phyloP scores from a whole-genome alignment of 1,139 yeast genomes.

The Sugiyamaella pinicola region DNA sequence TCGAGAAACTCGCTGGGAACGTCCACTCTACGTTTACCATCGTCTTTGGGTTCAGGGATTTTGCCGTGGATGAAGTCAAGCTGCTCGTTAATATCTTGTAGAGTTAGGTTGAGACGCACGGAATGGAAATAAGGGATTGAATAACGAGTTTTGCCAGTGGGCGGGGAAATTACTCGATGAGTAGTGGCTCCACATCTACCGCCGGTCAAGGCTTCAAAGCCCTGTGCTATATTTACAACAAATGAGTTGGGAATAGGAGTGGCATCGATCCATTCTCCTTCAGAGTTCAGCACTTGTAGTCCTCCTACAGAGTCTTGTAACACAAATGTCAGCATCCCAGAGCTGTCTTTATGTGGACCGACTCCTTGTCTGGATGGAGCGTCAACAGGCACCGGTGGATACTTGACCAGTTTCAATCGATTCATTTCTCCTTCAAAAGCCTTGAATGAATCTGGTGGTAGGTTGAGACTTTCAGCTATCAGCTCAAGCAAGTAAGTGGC shows the following conservation, averaged over 20 bases:
- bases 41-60: constrained; percentile 39
- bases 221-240: constrained; percentile 46
- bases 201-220: constrained; percentile 46
- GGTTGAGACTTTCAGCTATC: constrained; percentile 58
- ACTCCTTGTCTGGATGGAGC: constrained; percentile 56
- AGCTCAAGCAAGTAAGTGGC: constrained; percentile 49
- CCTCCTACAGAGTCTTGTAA: constrained; percentile 59
- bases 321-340: constrained; percentile 60
- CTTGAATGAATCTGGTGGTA: constrained; percentile 51
- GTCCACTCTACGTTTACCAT: constrained; percentile 35
- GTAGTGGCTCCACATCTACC: constrained; percentile 58
- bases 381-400: constrained; percentile 38
- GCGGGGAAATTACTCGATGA: constrained; percentile 62
- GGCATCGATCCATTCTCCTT: constrained; percentile 63
- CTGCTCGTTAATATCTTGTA: constrained; percentile 37
- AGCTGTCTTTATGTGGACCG: constrained; percentile 72
- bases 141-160: constrained; percentile 47
- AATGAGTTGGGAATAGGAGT: constrained; percentile 40
- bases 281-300: constrained; percentile 62
- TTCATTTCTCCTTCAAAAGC: constrained; percentile 51
- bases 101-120: constrained; percentile 39
- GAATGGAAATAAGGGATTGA: constrained; percentile 46
- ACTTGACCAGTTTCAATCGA: constrained; percentile 43
- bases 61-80: constrained; percentile 34
- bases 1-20: constrained; percentile 43